Conservation (phyloP, 2,329 filamentous ascomycete species). For the Pezicula carpinea region DNA sequence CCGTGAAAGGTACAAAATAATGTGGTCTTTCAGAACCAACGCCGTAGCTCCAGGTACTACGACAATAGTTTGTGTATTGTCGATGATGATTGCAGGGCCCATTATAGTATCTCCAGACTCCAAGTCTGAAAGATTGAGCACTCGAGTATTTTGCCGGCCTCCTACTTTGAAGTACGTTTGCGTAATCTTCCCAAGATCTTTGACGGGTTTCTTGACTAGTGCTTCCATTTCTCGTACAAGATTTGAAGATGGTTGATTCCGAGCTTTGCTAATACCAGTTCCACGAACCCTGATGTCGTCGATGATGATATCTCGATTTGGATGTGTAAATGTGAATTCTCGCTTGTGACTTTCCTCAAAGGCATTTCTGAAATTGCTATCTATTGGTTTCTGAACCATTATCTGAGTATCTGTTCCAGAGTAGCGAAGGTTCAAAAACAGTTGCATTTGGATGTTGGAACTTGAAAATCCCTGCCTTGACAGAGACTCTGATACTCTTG, state of each 20-base stretch:
- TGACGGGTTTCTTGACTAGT: not conserved
- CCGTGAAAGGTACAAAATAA: not conserved
- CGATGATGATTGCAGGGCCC: not conserved
- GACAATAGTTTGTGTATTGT: not conserved
- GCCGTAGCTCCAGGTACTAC: not conserved
- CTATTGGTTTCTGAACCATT: conserved; percentile 74
- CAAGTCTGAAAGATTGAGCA: not conserved
- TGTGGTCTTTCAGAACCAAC: not conserved
- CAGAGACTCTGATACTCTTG: conserved; percentile 62
- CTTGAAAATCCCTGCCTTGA: conserved; percentile 72
- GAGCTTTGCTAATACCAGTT: conserved; percentile 79
- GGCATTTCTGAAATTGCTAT: conserved; percentile 67
- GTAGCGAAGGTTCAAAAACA: conserved; percentile 90
- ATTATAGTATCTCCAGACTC: not conserved
- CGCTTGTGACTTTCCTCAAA: conserved; percentile 83
- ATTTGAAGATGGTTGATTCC: conserved; percentile 53
- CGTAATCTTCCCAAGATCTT: not conserved
- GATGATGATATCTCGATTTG: conserved; percentile 75
- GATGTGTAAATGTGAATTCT: conserved; percentile 79
- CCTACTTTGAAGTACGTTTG: conserved; percentile 27
- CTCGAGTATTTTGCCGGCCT: not conserved
- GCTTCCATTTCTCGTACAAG: not conserved
- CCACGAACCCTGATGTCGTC: conserved; percentile 82
- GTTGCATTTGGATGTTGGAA: conserved; percentile 74
- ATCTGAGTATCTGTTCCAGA: conserved; percentile 82